A percentile compares a stretch with the other conserved stretches of the same genome.
These are phyloP conservation scores for Alectoria sarmentosa DNA, from an alignment of 495 filamentous ascomycete species.

Conservation along the genomic window DNA sequence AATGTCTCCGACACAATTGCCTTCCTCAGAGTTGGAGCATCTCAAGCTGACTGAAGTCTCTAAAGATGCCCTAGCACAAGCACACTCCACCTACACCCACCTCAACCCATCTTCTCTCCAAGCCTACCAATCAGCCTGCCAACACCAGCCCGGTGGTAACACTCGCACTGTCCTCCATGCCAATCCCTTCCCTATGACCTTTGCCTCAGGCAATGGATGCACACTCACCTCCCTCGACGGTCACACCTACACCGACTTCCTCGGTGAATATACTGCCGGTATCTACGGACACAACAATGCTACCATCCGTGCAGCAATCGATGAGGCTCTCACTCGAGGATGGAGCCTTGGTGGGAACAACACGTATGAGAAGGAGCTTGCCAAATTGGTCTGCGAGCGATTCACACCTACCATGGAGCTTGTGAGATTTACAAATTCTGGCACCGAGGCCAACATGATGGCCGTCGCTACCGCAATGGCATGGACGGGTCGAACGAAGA, in stretches of 20 bases:
- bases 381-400: conserved; percentile 24
- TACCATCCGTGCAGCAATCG: conserved; percentile 31
- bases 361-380: conserved; percentile 30
- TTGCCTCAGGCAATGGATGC: conserved; percentile 35
- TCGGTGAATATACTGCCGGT: conserved; percentile 40
- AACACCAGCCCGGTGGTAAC: conserved; percentile 52
- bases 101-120: conserved; percentile 8
- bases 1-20: not conserved
- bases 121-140: conserved; percentile 26
- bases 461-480: conserved; percentile 31
- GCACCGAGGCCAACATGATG: conserved; percentile 36
- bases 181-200: conserved; percentile 49
- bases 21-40: not conserved
- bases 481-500: conserved; percentile 29
- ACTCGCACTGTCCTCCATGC: conserved; percentile 51
- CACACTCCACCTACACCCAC: conserved; percentile 1
- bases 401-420: conserved; percentile 31
- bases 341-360: conserved; percentile 32
- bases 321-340: conserved; percentile 24
- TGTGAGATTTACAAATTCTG: conserved; percentile 36
- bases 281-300: conserved; percentile 42
- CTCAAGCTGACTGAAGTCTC: not conserved
- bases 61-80: conserved; percentile 6
- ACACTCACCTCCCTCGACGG: conserved; percentile 38
- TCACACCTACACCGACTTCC: conserved; percentile 39